Evolutionary conservation across 176 grass and related monocot species (phyloP).

Genomic region (Pontederia crassipes): DNA sequence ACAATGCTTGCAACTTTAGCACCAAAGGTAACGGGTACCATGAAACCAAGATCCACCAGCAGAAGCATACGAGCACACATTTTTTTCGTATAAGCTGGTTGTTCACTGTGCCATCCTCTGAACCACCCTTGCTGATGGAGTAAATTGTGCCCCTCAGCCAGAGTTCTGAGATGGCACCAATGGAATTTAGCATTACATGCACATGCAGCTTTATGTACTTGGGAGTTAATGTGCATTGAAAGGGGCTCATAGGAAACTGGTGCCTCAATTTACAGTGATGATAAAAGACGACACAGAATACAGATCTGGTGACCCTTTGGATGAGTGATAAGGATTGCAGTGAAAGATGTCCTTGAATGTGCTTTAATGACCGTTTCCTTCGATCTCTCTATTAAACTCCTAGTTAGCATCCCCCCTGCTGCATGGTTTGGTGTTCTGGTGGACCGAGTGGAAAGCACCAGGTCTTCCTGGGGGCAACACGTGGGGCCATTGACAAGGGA

Average conservation of each 20-base stretch:
- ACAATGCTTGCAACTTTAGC: no score
- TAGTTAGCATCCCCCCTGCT: neutral
- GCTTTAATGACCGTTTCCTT: neutral
- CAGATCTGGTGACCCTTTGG: neutral
- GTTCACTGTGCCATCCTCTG: no score
- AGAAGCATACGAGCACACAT: no score
- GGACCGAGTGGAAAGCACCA: no score
- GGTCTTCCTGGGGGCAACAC: no score
- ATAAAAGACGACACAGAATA: neutral
- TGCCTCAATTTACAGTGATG: neutral
- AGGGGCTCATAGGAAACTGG: neutral
- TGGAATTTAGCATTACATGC: slow-evolving; percentile 1
- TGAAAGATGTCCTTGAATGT: slow-evolving; percentile 5
- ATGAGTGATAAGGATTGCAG: neutral
- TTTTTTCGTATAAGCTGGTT: no score
- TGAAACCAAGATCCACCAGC: no score
- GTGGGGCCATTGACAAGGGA: no score
- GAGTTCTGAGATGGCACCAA: neutral
- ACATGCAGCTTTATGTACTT: slow-evolving; percentile 1
- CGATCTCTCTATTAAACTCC: neutral
- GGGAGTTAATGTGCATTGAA: slow-evolving; percentile 10
- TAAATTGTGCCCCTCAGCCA: no score
- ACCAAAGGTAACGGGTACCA: no score
- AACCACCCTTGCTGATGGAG: no score
- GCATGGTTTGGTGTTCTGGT: no score